These are phyloP conservation scores for Chlamydomonas sp. DNA, from an alignment of 139 green algal genomes.

Conservation along the genomic window DNA sequence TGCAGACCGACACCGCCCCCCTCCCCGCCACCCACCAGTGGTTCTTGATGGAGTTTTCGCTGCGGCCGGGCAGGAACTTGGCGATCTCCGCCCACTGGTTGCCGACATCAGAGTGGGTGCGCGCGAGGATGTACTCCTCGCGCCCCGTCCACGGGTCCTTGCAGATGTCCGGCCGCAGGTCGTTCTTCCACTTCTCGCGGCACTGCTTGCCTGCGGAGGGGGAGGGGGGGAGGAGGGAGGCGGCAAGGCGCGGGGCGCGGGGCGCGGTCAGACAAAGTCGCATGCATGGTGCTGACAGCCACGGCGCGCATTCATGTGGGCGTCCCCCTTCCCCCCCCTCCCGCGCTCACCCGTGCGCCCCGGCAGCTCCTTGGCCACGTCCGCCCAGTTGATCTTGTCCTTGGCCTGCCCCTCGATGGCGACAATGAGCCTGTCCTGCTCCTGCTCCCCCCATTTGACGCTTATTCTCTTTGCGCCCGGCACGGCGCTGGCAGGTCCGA, in stretches of 20 bases:
- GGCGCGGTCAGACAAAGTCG: too few relatives aligned
- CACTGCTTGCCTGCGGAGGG: constrained; percentile 72
- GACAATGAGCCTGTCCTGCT: not conserved
- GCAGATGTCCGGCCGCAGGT: constrained; percentile 55
- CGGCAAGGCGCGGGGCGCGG: too few relatives aligned
- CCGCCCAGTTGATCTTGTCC: constrained; percentile 11
- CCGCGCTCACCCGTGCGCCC: constrained; percentile 5
- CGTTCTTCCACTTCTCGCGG: constrained; percentile 71
- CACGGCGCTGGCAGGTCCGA: too few relatives aligned
- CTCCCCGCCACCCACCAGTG: constrained; percentile 51
- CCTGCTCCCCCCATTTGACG: not conserved
- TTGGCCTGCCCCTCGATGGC: not conserved
- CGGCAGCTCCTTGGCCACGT: constrained; percentile 3
- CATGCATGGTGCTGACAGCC: too few relatives aligned
- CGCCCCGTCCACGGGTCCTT: constrained; percentile 29
- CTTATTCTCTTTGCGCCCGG: too few relatives aligned
- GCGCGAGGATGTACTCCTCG: constrained; percentile 36
- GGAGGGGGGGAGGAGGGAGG: too few relatives aligned
- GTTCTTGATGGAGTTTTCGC: constrained; percentile 93
- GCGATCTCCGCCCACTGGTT: constrained; percentile 81
- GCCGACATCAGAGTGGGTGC: constrained; percentile 53
- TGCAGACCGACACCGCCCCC: not conserved
- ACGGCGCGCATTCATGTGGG: too few relatives aligned
- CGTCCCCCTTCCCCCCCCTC: too few relatives aligned
- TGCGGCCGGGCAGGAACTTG: constrained; percentile 61